Percentiles rank a stretch among this genome's conserved stretches.
Conservation (phyloP, 768 basidiomycete species). For the Kwoniella dejecticola region DNA sequence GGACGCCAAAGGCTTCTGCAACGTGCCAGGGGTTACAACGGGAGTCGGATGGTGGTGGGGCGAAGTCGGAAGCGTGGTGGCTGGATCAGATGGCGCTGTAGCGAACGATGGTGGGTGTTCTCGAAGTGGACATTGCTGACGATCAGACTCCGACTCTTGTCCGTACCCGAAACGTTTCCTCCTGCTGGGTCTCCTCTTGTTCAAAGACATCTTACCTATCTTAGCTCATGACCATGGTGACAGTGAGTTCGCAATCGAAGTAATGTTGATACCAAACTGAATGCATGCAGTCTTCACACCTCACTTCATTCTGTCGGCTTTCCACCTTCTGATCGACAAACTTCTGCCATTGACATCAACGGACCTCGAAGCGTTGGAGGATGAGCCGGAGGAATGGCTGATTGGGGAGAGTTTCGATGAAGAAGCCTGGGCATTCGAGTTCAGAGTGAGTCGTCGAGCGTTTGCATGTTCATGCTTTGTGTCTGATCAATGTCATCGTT, state of each 20-base stretch:
- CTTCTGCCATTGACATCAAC: conserved; percentile 79
- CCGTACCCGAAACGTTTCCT: conserved; percentile 53
- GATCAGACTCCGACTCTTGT: conserved; percentile 35
- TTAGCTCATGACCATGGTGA: conserved; percentile 45
- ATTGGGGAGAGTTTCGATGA: conserved; percentile 84
- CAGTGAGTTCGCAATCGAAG: conserved; percentile 29
- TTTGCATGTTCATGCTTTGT: background rate
- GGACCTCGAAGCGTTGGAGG: conserved; percentile 81
- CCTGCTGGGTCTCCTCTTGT: conserved; percentile 50
- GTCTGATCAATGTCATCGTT: too few species aligned
- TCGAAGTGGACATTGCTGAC: conserved; percentile 5
- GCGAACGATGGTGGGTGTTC: conserved; percentile 46
- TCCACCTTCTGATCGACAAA: conserved; percentile 71
- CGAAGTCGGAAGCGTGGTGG: conserved; percentile 48
- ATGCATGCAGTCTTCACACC: conserved; percentile 46
- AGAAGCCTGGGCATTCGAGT: conserved; percentile 90
- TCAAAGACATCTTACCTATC: conserved; percentile 55
- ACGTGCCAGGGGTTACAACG: conserved; percentile 34
- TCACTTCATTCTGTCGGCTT: conserved; percentile 45
- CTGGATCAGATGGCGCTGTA: conserved; percentile 42
- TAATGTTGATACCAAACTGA: conserved; percentile 3
- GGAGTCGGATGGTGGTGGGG: conserved; percentile 56
- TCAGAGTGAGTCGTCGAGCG: conserved; percentile 65
- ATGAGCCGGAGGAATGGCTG: conserved; percentile 93
- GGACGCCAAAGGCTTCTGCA: conserved; percentile 51